These are phyloP conservation scores for Sclerotinia minor DNA, from an alignment of 2,329 filamentous ascomycete genomes.

Conservation along the genomic window DNA sequence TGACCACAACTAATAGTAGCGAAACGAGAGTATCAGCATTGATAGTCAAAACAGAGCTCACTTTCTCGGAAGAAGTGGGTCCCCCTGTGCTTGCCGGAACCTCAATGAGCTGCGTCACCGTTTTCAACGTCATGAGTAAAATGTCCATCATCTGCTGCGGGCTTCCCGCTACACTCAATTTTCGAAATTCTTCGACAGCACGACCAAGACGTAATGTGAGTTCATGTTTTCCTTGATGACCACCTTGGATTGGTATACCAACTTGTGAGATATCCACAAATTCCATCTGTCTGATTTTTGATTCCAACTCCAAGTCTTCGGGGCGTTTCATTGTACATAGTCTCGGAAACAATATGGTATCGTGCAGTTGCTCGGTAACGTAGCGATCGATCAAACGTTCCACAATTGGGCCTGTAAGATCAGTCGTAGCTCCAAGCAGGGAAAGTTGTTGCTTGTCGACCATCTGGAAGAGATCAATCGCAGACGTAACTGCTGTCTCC, in stretches of 20 bases:
- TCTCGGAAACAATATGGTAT: slow-evolving; percentile 77
- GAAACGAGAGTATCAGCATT: slow-evolving; percentile 90
- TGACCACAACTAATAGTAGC: slow-evolving; percentile 85
- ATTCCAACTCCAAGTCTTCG: slow-evolving; percentile 85
- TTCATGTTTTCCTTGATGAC: slow-evolving; percentile 75
- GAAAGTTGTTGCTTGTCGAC: slow-evolving; percentile 96
- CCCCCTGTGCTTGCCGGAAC: slow-evolving; percentile 44
- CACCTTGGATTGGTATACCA: slow-evolving; percentile 81
- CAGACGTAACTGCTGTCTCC: slow-evolving; percentile 87
- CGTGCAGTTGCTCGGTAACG: slow-evolving; percentile 88
- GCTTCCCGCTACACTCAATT: slow-evolving; percentile 68
- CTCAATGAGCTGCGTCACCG: slow-evolving; percentile 69
- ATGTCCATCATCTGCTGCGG: slow-evolving; percentile 45
- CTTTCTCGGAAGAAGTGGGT: slow-evolving; percentile 42
- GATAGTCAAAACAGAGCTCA: slow-evolving; percentile 59
- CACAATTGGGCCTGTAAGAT: slow-evolving; percentile 86
- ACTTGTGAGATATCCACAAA: slow-evolving; percentile 93
- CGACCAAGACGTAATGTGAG: slow-evolving; percentile 73
- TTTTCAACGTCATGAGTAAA: slow-evolving; percentile 60
- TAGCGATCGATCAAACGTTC: slow-evolving; percentile 95
- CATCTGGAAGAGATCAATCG: slow-evolving; percentile 92
- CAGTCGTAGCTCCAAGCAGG: slow-evolving; percentile 85
- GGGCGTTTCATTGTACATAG: slow-evolving; percentile 74
- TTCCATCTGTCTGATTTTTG: slow-evolving; percentile 89
- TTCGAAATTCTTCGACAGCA: slow-evolving; percentile 86